Evolutionary conservation across 805 yeast genomes (phyloP), one percentile per base, ranked within the genome.

Genomic region (Barnettozyma pratensis): DNA sequence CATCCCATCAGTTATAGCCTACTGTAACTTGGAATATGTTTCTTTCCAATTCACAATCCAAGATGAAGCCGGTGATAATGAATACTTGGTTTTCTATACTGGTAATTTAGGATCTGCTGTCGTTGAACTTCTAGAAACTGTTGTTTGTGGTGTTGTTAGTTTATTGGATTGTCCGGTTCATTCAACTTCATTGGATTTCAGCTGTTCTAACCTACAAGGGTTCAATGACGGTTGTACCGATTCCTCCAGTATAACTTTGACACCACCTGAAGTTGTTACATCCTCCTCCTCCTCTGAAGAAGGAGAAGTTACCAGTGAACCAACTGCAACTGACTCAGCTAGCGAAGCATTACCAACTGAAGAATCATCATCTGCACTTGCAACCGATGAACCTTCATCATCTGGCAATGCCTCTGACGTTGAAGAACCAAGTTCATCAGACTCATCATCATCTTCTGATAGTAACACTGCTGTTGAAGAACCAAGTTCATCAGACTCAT

Each of bases 91-190:
- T 4, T 54, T 55, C 47, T 57, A 54, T 46, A 52, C 57, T 27
- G 59, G 57, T 43, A 45, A 45, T 32, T 5, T 48, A 7, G 57
- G 55, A 3, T 44, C 56, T 7, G 40, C 37, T 10, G 43, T 57
- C 9, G 42, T 44, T 12, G 29, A 44, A 0, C 6, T 46, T 2
- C n/a, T 50, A 9, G 40, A 43, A 5, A 10, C 6, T 4, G 39
- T 32, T n/a, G n/a, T 29, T 3, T 57, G 61, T 41, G 49, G 45
- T 39, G 26, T 50, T 19, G 3, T 39, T 3, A 42, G 39, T 25
- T 38, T 48, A 25, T 27, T 31, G 4, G 37, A 50, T 26, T 52
- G 59, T 40, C 38, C 45, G 4, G 7, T 36, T 11, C 45, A 51
- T 43, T 29, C 42, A 7, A 27, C 43, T 1, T 39, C 34, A 2